Conservation (phyloP, 2,329 filamentous ascomycete species). For the Hymenoscyphus albidus region DNA sequence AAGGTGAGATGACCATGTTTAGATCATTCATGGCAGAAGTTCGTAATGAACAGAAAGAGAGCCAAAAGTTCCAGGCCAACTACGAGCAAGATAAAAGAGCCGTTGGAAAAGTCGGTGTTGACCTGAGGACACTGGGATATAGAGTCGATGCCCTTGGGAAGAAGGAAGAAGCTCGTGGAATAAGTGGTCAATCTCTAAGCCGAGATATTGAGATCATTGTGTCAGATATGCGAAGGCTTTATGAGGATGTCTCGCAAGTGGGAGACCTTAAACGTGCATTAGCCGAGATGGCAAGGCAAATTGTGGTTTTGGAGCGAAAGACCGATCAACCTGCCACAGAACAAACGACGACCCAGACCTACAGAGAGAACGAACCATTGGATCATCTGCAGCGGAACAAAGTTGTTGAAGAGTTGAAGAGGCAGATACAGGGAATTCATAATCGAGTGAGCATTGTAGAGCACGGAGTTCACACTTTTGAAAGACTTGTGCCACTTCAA, state of each 20-base stretch:
- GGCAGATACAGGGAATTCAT: background rate
- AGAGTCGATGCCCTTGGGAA: slow-evolving; percentile 9
- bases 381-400: background rate
- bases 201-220: slow-evolving; percentile 23
- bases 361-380: background rate
- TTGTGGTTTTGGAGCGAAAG: background rate
- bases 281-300: background rate
- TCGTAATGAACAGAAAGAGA: slow-evolving; percentile 24
- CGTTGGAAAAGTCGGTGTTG: slow-evolving; percentile 12
- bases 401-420: background rate
- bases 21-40: slow-evolving; percentile 33
- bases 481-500: too few relatives aligned
- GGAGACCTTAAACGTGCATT: slow-evolving; percentile 28
- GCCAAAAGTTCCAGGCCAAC: slow-evolving; percentile 9
- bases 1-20: slow-evolving; percentile 30
- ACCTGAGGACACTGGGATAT: slow-evolving; percentile 13
- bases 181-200: slow-evolving; percentile 14
- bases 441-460: background rate
- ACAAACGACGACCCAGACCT: background rate
- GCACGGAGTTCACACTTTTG: background rate
- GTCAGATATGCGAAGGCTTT: slow-evolving; percentile 22
- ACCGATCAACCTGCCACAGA: background rate
- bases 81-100: slow-evolving; percentile 13
- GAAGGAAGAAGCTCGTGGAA: slow-evolving; percentile 4
- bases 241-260: slow-evolving; percentile 27